Percentiles rank a stretch among this genome's conserved stretches.
Evolutionary conservation across 2,329 filamentous ascomycete genomes (phyloP).

Genomic region (Westerdykella ornata): DNA sequence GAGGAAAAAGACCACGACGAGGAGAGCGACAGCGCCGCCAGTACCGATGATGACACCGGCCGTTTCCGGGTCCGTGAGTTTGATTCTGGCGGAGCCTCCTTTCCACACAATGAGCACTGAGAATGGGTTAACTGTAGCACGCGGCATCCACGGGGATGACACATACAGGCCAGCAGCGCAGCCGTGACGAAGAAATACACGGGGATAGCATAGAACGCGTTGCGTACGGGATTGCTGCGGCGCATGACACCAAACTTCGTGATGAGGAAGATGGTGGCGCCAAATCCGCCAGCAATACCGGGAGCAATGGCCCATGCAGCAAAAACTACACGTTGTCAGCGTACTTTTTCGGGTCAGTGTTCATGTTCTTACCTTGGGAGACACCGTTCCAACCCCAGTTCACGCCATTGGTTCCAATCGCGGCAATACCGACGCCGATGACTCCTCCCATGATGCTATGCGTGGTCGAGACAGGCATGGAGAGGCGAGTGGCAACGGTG

Average conservation of each 20-base stretch:
- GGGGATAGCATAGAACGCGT: slow-evolving; percentile 49
- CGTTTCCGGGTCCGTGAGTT: slow-evolving; percentile 45
- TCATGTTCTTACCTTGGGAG: slow-evolving; percentile 23
- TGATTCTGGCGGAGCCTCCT: slow-evolving; percentile 42
- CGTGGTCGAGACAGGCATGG: slow-evolving; percentile 51
- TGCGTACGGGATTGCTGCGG: slow-evolving; percentile 48
- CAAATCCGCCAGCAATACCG: slow-evolving; percentile 49
- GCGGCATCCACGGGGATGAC: slow-evolving; percentile 25
- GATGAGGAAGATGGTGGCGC: slow-evolving; percentile 49
- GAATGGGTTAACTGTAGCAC: slow-evolving; percentile 7
- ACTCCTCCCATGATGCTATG: slow-evolving; percentile 42
- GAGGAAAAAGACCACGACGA: slow-evolving; percentile 51
- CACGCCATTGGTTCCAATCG: slow-evolving; percentile 49
- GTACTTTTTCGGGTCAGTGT: neutral
- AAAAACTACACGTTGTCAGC: slow-evolving; percentile 43
- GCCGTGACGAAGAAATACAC: slow-evolving; percentile 54
- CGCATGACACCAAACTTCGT: slow-evolving; percentile 54
- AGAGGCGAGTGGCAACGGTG: slow-evolving; percentile 47
- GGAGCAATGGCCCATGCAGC: slow-evolving; percentile 58
- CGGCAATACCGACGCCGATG: slow-evolving; percentile 43
- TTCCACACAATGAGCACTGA: slow-evolving; percentile 40
- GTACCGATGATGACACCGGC: slow-evolving; percentile 51
- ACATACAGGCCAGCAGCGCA: slow-evolving; percentile 44
- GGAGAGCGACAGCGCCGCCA: slow-evolving; percentile 45
- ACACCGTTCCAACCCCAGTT: slow-evolving; percentile 55